phyloP scores from a whole-genome alignment of 768 basidiomycete species.

The Floccularia luteovirens region DNA sequence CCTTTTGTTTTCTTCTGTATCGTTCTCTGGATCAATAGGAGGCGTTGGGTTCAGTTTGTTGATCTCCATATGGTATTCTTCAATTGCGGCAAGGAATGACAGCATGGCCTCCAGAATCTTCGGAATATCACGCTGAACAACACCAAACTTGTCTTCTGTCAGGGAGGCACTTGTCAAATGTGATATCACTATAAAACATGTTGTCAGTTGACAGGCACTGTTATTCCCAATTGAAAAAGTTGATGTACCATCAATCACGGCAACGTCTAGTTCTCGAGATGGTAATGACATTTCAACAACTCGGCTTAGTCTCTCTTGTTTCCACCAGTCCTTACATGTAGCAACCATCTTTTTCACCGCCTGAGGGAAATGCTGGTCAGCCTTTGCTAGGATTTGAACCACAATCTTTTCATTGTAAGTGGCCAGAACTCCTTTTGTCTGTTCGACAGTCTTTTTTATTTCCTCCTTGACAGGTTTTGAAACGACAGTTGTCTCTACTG shows the following conservation, averaged over 20 bases:
- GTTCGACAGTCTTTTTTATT: constrained; percentile 13
- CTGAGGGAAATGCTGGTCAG: constrained; percentile 19
- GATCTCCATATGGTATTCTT: constrained; percentile 55
- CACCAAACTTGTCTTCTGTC: constrained; percentile 73
- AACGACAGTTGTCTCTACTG: constrained; percentile 16
- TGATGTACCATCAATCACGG: constrained; percentile 52
- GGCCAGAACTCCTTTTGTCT: constrained; percentile 9
- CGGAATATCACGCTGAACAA: constrained; percentile 81
- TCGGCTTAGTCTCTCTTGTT: constrained; percentile 41
- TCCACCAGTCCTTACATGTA: constrained; percentile 45
- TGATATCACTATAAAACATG: constrained; percentile 45
- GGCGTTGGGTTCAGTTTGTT: constrained; percentile 28
- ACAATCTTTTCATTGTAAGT: constrained; percentile 3
- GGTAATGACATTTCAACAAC: constrained; percentile 49
- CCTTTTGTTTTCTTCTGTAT: constrained; percentile 28
- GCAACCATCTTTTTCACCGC: constrained; percentile 15
- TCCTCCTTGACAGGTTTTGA: constrained; percentile 13
- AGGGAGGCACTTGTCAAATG: constrained; percentile 66
- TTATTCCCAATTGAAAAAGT: constrained; percentile 1
- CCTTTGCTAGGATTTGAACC: not conserved
- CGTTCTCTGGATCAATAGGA: constrained; percentile 20
- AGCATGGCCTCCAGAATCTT: constrained; percentile 73
- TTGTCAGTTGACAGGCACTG: not conserved
- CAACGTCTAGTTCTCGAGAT: constrained; percentile 53
- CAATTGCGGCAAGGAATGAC: constrained; percentile 57